Base-by-base conservation (phyloP, 805 yeast species). In the Yamadazyma phyllophila region DNA sequence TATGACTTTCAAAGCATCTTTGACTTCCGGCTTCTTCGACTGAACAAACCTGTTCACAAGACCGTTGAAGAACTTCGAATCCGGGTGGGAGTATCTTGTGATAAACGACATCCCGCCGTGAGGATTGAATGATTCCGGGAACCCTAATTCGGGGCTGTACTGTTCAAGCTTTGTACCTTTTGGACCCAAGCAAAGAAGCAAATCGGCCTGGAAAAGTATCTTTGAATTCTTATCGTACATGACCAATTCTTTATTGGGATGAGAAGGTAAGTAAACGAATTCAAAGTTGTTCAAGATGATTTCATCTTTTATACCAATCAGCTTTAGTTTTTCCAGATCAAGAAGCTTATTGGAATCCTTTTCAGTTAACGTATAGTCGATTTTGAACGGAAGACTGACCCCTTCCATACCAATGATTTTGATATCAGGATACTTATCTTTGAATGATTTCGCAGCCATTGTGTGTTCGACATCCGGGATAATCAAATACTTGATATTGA, bases 381-480 rank as follows among this genome's bases (percentile, higher is more conserved):
- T 59, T 3, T 51, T 40, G 2, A 54, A 57, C 13, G 70, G 70
- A 32, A 62, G 63, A 10, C 55, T 52, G 6, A 60, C 60, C 16
- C 60, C 71, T 32, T 72, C 80, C 63, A 78, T 72, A 5, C 83
- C 87, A 48, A 83, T 71, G 24, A 83, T 60, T 54, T 76, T 73
- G 40, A 79, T 61, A 2, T 67, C 55, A 2, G 88, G 86, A 57
- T 66, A 73, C 44, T 63, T 60, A 14, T 69, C 65, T 56, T 77
- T 75, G 63, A 82, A 77, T 11, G 76, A 73, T 20, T 61, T 56
- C 10, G 82, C 78, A 2, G 84, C 86, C 78, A 83, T 63, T 1
- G 85, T 80, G 56, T 84, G 90, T 51, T 81, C 85, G 27, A 51
- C 56, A 55, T 84, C 87, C 2, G 89, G 88, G 39, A 84, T 70